These are phyloP conservation scores for Penicillium canescens DNA, from an alignment of 495 filamentous ascomycete genomes.

Conservation along the genomic window DNA sequence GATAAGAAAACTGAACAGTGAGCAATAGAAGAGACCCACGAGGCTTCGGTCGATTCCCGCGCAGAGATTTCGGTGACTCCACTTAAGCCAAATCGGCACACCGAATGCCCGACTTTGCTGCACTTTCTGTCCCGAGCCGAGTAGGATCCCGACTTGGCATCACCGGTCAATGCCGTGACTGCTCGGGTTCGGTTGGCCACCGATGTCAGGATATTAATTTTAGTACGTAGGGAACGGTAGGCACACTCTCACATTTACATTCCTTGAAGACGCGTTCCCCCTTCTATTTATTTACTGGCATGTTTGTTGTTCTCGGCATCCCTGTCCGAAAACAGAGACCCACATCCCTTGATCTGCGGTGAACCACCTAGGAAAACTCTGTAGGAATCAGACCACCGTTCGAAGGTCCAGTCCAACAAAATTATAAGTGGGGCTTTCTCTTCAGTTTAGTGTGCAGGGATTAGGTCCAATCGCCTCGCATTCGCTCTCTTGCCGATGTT, in stretches of 20 bases:
- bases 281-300: not conserved
- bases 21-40: conserved; percentile 18
- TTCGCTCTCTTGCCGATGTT: too few relatives aligned
- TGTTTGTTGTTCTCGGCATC: conserved; percentile 6
- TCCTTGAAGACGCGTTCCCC: not conserved
- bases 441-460: too few relatives aligned
- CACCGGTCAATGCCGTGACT: conserved; percentile 3
- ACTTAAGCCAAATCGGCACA: conserved; percentile 29
- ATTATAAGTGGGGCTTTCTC: not conserved
- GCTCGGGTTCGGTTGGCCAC: not conserved
- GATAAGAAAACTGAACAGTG: conserved; percentile 11
- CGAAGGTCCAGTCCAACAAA: not conserved
- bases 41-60: conserved; percentile 23
- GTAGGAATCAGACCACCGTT: conserved; percentile 10
- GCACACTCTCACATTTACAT: not conserved
- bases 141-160: conserved; percentile 21
- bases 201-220: too few relatives aligned
- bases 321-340: conserved; percentile 21
- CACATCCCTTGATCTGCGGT: conserved; percentile 27
- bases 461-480: too few relatives aligned
- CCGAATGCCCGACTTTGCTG: conserved; percentile 17
- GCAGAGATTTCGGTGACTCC: conserved; percentile 23
- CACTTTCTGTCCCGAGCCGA: conserved; percentile 15
- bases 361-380: conserved; percentile 12
- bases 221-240: too few relatives aligned